Conservation (phyloP, 768 basidiomycete species). For the Termitomyces sp. region DNA sequence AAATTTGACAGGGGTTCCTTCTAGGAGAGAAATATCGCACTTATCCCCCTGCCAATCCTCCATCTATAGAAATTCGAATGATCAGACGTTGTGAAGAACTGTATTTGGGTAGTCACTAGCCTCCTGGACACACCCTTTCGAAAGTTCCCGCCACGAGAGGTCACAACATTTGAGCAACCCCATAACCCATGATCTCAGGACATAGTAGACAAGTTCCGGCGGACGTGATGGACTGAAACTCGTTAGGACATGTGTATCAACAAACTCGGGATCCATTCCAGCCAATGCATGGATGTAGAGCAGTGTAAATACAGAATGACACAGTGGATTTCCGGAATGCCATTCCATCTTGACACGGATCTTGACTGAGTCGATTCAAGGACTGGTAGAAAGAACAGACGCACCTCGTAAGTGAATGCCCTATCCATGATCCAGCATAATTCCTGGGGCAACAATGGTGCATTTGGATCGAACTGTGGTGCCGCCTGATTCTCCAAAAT, state of each 20-base stretch:
- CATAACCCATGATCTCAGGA: constrained; percentile 63
- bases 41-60: constrained; percentile 93
- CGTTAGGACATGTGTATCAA: constrained; percentile 21
- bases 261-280: constrained; percentile 55
- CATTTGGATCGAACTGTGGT: constrained; percentile 59
- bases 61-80: constrained; percentile 37
- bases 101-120: constrained; percentile 42
- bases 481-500: constrained; percentile 35
- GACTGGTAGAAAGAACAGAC: constrained; percentile 12
- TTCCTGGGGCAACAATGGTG: constrained; percentile 69
- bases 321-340: constrained; percentile 81
- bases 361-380: neutral
- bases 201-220: constrained; percentile 58
- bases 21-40: constrained; percentile 72
- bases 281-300: constrained; percentile 65
- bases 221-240: constrained; percentile 45
- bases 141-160: constrained; percentile 76
- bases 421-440: constrained; percentile 87
- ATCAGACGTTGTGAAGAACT: neutral
- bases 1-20: constrained; percentile 53
- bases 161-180: constrained; percentile 81
- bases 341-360: constrained; percentile 67
- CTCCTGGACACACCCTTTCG: constrained; percentile 72
- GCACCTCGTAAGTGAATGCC: constrained; percentile 74
- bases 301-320: constrained; percentile 81